Percentiles rank a stretch among this genome's conserved stretches.
phyloP scores from a whole-genome alignment of 345 rosid genomes.

The Jatropha curcas region DNA sequence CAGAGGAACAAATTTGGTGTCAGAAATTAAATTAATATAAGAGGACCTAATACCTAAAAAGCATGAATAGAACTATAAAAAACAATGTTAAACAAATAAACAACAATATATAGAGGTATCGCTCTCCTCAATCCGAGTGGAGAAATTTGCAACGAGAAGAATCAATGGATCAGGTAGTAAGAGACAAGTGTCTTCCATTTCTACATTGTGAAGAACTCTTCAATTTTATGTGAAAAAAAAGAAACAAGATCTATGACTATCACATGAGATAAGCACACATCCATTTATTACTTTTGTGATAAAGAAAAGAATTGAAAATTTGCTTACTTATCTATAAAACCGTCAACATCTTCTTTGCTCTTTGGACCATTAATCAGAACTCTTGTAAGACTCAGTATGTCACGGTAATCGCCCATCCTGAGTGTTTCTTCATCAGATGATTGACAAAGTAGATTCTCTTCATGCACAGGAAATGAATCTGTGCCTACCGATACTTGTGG shows the following conservation, averaged over 20 bases:
- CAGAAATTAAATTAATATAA: background rate
- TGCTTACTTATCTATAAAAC: conserved; percentile 60
- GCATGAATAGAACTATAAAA: background rate
- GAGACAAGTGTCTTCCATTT: background rate
- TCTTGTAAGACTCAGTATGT: conserved; percentile 91
- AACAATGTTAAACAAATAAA: background rate
- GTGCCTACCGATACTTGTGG: conserved; percentile 33
- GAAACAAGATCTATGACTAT: background rate
- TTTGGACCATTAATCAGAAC: conserved; percentile 86
- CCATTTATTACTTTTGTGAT: background rate
- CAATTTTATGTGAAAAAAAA: background rate
- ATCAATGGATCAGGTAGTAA: background rate
- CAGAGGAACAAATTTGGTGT: conserved; percentile 21
- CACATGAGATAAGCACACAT: background rate
- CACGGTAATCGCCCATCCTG: conserved; percentile 91
- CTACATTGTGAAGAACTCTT: background rate
- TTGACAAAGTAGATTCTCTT: conserved; percentile 42
- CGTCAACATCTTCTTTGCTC: conserved; percentile 90
- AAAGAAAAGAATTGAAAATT: background rate
- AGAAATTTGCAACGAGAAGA: background rate
- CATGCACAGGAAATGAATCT: conserved; percentile 32
- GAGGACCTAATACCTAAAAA: background rate
- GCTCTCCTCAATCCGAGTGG: background rate
- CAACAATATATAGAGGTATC: background rate
- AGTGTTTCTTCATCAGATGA: conserved; percentile 73